Evolutionary conservation across 441 rosid genomes (phyloP).

Genomic region (Cnidoscolus chayamansa): DNA sequence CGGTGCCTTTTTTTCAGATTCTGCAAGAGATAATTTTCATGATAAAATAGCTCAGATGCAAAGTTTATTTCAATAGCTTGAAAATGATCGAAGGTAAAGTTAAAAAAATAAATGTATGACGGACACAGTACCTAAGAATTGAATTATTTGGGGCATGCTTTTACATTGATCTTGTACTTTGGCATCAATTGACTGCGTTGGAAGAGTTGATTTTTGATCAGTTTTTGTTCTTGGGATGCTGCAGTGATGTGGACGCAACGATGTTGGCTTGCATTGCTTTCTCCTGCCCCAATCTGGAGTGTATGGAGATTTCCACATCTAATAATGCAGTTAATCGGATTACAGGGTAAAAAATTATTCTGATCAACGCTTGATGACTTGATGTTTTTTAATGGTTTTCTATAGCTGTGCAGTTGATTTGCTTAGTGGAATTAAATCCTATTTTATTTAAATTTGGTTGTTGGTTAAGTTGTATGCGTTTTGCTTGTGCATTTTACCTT

Average conservation of each 20-base stretch:
- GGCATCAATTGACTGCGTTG: background rate
- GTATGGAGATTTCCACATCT: conserved; percentile 59
- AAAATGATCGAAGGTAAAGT: background rate
- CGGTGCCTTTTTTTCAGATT: background rate
- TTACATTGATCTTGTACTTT: background rate
- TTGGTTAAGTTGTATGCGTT: background rate
- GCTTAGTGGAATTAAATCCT: background rate
- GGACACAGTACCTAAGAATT: background rate
- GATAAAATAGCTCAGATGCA: background rate
- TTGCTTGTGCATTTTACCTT: background rate
- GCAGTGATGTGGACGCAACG: conserved; percentile 88
- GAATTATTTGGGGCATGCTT: background rate
- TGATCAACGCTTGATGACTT: background rate
- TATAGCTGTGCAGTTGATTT: background rate
- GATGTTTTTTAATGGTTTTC: background rate
- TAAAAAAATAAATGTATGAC: background rate
- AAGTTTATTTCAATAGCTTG: background rate
- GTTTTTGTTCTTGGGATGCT: conserved; percentile 15
- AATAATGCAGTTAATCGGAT: conserved; percentile 62
- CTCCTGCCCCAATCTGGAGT: conserved; percentile 81
- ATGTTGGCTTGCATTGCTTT: conserved; percentile 91
- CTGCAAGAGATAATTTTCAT: background rate
- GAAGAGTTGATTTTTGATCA: background rate
- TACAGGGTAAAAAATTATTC: conserved; percentile 52
- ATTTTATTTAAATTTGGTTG: background rate